These are phyloP conservation scores for Liquidambar formosana DNA, from an alignment of 164 flowering plant species.

Conservation along the genomic window DNA sequence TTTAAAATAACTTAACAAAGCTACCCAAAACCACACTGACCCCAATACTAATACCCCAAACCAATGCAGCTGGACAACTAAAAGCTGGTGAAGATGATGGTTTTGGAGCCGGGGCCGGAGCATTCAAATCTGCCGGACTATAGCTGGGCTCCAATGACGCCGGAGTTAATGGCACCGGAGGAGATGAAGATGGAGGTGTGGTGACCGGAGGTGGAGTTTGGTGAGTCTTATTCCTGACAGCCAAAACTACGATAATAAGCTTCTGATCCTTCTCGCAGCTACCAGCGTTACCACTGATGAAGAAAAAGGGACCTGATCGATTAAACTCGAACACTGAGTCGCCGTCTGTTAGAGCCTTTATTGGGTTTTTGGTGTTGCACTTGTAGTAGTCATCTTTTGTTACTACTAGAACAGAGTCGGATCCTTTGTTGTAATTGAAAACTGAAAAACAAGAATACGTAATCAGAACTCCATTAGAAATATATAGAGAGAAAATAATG, in stretches of 20 bases:
- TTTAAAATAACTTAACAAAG: constrained; percentile 2
- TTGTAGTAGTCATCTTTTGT: constrained; percentile 33
- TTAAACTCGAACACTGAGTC: constrained; percentile 30
- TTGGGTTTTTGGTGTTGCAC: constrained; percentile 42
- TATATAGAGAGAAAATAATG: too few species aligned
- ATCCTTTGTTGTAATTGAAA: constrained; percentile 46
- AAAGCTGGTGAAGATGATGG: neutral
- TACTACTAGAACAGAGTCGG: constrained; percentile 48
- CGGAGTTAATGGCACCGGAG: neutral
- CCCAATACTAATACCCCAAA: constrained; percentile 9
- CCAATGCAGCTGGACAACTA: neutral
- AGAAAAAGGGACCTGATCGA: constrained; percentile 52
- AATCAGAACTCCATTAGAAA: too few species aligned
- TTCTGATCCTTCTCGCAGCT: constrained; percentile 47
- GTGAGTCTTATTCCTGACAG: constrained; percentile 21
- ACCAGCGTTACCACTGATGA: constrained; percentile 42
- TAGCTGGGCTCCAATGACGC: too few species aligned
- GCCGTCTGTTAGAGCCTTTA: constrained; percentile 26
- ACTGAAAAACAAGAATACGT: constrained; percentile 24
- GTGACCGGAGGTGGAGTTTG: neutral
- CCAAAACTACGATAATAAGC: constrained; percentile 40
- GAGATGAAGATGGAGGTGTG: neutral
- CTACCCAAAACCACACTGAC: constrained; percentile 13
- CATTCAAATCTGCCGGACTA: neutral
- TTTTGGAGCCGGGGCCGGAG: neutral